Evolutionary conservation across 805 yeast species (phyloP), one percentile per base, ranked within the genome.

Genomic region (Candida sonorensis): DNA sequence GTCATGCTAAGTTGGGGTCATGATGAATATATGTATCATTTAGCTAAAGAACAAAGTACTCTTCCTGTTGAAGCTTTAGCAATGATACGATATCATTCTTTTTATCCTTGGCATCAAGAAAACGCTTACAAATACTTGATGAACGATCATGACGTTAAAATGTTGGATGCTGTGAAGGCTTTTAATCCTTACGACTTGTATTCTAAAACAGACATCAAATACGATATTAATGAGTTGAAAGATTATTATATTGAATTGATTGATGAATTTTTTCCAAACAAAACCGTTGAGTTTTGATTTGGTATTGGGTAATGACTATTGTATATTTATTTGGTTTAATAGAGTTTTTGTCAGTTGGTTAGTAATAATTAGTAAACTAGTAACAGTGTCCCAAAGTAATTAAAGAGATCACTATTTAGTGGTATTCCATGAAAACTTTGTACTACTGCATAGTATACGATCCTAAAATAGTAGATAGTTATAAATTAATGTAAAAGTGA

Each of bases 1-100:
- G 82, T 79, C 17, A 76, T 79, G 81, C 53, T 79, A 26, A 75
- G 82, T 35, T 79, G 85, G 86, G 87, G 87, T 5, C 87, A 79
- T 46, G 87, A 79, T 51, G 87, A 79, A 48, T 79, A 79, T 54
- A 77, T 79, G 82, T 79, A 77, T 43, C 83, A 78, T 46, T 61
- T 79, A 20, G 83, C 83, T 10, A 78, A 76, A 50, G 62, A 65
- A 35, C 79, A 75, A 46, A 75, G 82, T 10, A 70, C 67, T 1
- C 57, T 79, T 28, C 84, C 85, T 3, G 69, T 66, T 7, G 81
- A 77, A 49, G 86, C 72, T 0, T 58, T 79, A 33, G 85, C 86
- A 1, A 79, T 79, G 83, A 78, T 79, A 29, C 54, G 87, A 37
- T 79, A 79, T 50, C 87, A 79, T 51, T 77, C 84, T 1, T 79